These are phyloP conservation scores for Erigeron canadensis DNA, from an alignment of 129 eudicot genomes.

Conservation along the genomic window DNA sequence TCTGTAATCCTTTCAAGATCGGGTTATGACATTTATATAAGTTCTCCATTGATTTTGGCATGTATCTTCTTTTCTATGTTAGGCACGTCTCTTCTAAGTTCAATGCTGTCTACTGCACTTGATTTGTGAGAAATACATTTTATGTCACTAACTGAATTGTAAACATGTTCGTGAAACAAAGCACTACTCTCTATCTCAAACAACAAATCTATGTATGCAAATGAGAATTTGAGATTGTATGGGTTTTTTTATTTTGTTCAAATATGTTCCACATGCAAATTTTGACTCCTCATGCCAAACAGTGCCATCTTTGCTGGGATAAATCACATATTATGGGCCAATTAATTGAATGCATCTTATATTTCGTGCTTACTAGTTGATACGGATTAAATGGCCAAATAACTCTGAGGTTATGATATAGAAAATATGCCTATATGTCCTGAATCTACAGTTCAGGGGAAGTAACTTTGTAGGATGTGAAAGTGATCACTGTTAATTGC, in stretches of 20 bases:
- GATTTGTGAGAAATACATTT: not conserved
- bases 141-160: not conserved
- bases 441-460: not conserved
- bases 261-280: not conserved
- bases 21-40: no score
- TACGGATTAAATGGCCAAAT: not conserved
- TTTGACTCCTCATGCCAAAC: not conserved
- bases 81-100: not conserved
- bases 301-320: not conserved
- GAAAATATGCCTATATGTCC: not conserved
- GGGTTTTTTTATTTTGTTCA: not conserved
- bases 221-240: conserved; percentile 3
- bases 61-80: no score
- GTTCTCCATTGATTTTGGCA: no score
- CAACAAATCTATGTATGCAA: not conserved
- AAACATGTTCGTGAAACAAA: not conserved
- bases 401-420: not conserved
- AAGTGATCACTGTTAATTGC: conserved; percentile 7
- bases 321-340: not conserved
- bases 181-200: not conserved
- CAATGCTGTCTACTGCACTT: not conserved
- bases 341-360: not conserved
- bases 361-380: not conserved
- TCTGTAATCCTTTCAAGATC: no score
- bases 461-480: not conserved